Evolutionary conservation across 2,329 filamentous ascomycete genomes (phyloP).

Genomic region (Fusarium sterilihyphosum): DNA sequence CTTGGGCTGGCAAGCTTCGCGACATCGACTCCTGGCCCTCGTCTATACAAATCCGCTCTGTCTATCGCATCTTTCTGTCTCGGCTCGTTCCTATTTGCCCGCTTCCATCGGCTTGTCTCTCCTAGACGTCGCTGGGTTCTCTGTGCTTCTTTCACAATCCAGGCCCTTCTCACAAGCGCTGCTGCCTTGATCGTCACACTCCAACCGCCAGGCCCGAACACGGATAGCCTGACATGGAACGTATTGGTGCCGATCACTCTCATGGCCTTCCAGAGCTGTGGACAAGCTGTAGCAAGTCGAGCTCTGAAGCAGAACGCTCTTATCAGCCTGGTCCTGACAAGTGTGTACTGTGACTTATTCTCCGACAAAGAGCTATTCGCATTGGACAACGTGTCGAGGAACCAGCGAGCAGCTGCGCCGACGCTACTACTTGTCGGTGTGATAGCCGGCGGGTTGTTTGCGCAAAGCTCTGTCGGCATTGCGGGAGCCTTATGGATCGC

Average conservation of each 20-base stretch:
- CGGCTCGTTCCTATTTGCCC: slow-evolving; percentile 76
- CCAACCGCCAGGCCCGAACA: slow-evolving; percentile 50
- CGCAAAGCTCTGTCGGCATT: slow-evolving; percentile 58
- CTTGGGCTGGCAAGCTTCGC: slow-evolving; percentile 60
- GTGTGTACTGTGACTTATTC: slow-evolving; percentile 83
- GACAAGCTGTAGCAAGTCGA: slow-evolving; percentile 79
- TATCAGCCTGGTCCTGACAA: slow-evolving; percentile 82
- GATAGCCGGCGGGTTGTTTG: slow-evolving; percentile 59
- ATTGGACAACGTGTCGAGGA: slow-evolving; percentile 58
- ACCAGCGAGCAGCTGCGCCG: slow-evolving; percentile 60
- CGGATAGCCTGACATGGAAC: slow-evolving; percentile 62
- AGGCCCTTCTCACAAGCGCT: slow-evolving; percentile 59
- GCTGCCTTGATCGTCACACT: slow-evolving; percentile 65
- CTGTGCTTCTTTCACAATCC: slow-evolving; percentile 64
- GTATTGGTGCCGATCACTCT: slow-evolving; percentile 74
- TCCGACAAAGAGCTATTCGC: slow-evolving; percentile 66
- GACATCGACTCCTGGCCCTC: slow-evolving; percentile 55
- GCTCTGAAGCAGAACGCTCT: slow-evolving; percentile 75
- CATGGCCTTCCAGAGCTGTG: slow-evolving; percentile 80
- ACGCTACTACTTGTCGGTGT: slow-evolving; percentile 60
- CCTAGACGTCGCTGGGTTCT: slow-evolving; percentile 73
- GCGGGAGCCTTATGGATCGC: slow-evolving; percentile 68
- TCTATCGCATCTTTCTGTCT: slow-evolving; percentile 77
- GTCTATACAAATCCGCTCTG: slow-evolving; percentile 63
- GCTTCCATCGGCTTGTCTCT: slow-evolving; percentile 69